Percentiles rank a stretch among this genome's conserved stretches.
Evolutionary conservation across 768 basidiomycete genomes (phyloP).

Genomic region (Pleurotus djamor): DNA sequence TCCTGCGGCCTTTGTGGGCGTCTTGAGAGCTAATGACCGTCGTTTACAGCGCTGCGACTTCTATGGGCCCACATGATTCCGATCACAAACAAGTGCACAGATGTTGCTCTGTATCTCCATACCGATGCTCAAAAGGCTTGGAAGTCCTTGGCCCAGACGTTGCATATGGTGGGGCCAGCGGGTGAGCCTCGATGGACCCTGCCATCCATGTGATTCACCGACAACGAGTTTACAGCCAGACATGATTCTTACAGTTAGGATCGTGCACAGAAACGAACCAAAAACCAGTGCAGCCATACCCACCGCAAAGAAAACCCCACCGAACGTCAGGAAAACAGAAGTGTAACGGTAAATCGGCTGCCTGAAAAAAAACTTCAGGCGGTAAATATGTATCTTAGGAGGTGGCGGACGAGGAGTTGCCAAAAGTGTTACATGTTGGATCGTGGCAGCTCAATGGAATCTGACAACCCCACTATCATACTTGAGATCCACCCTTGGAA

Average conservation of each 20-base stretch:
- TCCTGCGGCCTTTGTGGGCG: neutral
- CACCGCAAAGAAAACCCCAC: neutral
- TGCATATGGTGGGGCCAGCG: neutral
- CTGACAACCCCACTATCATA: constrained; percentile 8
- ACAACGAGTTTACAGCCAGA: neutral
- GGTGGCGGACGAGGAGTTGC: neutral
- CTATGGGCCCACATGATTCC: neutral
- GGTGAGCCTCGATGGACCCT: neutral
- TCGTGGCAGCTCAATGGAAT: constrained; percentile 2
- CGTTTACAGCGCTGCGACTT: neutral
- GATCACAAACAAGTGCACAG: constrained; percentile 1
- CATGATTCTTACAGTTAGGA: neutral
- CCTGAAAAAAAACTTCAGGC: too few species aligned
- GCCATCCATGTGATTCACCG: neutral
- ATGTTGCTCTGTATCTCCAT: constrained; percentile 3
- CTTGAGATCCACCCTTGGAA: constrained; percentile 5
- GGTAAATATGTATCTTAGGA: neutral
- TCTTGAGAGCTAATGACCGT: neutral
- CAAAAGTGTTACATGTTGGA: constrained; percentile 8
- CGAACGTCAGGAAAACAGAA: too few species aligned
- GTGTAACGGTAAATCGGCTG: neutral
- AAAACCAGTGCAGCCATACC: too few species aligned
- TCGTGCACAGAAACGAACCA: neutral
- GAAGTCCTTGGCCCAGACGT: neutral
- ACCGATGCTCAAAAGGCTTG: neutral